These are phyloP conservation scores for Solanum ossicruentum DNA, from an alignment of 257 asterid genomes.

Conservation along the genomic window DNA sequence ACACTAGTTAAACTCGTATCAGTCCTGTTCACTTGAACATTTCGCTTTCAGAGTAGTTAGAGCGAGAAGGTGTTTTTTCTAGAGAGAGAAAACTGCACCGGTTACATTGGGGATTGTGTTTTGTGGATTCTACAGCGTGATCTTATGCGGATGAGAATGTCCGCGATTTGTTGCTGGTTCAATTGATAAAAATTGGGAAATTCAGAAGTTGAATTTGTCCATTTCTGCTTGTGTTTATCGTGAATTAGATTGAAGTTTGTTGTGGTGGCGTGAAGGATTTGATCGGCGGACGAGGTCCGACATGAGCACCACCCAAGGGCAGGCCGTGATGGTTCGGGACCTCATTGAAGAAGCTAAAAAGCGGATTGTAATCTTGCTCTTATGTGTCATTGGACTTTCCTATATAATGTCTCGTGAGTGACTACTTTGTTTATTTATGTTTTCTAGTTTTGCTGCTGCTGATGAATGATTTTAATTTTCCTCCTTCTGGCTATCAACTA, in stretches of 20 bases:
- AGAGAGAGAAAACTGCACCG: background rate
- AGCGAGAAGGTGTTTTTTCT: background rate
- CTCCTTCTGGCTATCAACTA: background rate
- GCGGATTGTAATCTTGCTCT: slow-evolving; percentile 29
- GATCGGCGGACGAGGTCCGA: slow-evolving; percentile 2
- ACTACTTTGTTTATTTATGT: too few relatives aligned
- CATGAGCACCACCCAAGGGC: slow-evolving; percentile 28
- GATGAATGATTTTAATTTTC: background rate
- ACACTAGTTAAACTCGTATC: background rate
- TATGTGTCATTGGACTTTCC: slow-evolving; percentile 37
- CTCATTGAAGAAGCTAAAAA: slow-evolving; percentile 44
- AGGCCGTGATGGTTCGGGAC: slow-evolving; percentile 22
- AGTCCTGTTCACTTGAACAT: background rate
- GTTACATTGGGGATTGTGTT: background rate
- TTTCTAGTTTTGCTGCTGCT: background rate
- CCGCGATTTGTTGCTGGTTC: background rate
- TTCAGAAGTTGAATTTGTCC: background rate
- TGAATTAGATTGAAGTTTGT: background rate
- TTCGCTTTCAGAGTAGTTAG: background rate
- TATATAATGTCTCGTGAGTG: slow-evolving; percentile 43
- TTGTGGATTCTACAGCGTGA: background rate
- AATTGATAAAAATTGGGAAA: background rate
- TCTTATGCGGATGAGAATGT: background rate
- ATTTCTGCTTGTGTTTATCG: background rate
- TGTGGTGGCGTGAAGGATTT: background rate